These are phyloP conservation scores for Mycena rebaudengoi DNA, from an alignment of 768 basidiomycete species.

Conservation along the genomic window DNA sequence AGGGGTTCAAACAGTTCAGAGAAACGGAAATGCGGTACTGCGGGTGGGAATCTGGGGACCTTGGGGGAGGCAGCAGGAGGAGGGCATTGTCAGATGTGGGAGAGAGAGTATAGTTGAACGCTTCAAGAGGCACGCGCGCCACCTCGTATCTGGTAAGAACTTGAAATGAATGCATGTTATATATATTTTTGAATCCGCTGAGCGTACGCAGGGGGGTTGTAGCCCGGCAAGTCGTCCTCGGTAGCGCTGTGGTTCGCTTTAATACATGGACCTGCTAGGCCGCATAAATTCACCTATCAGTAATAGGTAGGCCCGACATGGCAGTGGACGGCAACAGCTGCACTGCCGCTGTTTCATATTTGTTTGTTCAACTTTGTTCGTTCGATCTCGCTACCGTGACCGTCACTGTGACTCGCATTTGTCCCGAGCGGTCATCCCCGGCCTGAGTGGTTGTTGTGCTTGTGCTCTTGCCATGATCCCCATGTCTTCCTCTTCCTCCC, in stretches of 20 bases:
- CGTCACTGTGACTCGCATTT: slow-evolving; percentile 1
- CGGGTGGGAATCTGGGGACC: slow-evolving; percentile 29
- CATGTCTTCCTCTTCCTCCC: slow-evolving; percentile 35
- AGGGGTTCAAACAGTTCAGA: slow-evolving; percentile 47
- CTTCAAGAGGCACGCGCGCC: background rate
- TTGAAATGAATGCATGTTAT: background rate
- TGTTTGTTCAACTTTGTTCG: too few relatives aligned
- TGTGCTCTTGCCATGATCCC: slow-evolving; percentile 14
- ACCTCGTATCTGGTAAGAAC: background rate
- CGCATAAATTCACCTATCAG: too few relatives aligned
- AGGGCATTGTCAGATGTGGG: slow-evolving; percentile 12
- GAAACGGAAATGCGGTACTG: slow-evolving; percentile 42
- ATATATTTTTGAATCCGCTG: too few relatives aligned
- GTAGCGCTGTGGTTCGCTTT: too few relatives aligned
- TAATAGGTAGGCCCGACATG: too few relatives aligned
- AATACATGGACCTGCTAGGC: too few relatives aligned
- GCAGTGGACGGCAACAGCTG: too few relatives aligned
- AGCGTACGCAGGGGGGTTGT: background rate
- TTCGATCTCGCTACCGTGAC: too few relatives aligned
- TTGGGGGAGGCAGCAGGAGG: slow-evolving; percentile 31
- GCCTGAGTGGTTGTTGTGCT: background rate
- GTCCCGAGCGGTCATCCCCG: slow-evolving; percentile 9
- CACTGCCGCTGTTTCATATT: background rate
- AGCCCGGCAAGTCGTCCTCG: too few relatives aligned
- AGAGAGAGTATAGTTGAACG: slow-evolving; percentile 9